Conservation (phyloP, 2,329 filamentous ascomycete species). For the Tympanopsis confertula region DNA sequence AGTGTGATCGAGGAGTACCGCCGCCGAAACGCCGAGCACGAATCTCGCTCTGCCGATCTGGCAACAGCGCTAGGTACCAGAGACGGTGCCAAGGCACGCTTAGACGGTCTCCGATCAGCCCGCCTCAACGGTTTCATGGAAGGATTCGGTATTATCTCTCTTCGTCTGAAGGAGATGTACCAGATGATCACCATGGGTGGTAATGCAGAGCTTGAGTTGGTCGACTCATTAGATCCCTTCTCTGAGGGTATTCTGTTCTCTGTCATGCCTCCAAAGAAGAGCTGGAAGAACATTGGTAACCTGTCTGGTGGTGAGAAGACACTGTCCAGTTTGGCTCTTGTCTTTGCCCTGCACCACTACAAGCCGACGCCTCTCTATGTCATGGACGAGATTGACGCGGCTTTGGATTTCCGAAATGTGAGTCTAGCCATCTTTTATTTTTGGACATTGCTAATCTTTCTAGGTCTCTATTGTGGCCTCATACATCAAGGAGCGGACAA, state of each 20-base stretch:
- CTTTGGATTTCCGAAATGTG: conserved; percentile 93
- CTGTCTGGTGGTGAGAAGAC: conserved; percentile 96
- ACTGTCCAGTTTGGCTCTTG: conserved; percentile 77
- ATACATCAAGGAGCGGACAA: conserved; percentile 98
- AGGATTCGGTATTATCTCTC: conserved; percentile 85
- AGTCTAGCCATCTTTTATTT: conserved; percentile 27
- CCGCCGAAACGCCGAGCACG: conserved; percentile 72
- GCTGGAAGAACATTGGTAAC: conserved; percentile 98
- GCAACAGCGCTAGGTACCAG: conserved; percentile 65
- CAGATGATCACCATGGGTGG: conserved; percentile 99
- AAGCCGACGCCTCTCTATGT: conserved; percentile 96
- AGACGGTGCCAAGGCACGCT: conserved; percentile 80
- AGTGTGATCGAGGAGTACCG: conserved; percentile 82
- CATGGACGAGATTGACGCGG: conserved; percentile 99
- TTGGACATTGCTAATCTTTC: not conserved
- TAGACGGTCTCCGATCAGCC: conserved; percentile 80
- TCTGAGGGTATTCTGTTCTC: conserved; percentile 93
- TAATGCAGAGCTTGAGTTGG: conserved; percentile 92
- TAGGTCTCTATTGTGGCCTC: conserved; percentile 94
- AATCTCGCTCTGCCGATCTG: conserved; percentile 71
- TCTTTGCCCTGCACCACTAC: conserved; percentile 97
- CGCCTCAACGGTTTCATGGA: conserved; percentile 97
- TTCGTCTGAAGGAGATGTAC: conserved; percentile 98
- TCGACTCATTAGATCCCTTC: conserved; percentile 92
- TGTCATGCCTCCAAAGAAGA: conserved; percentile 99